phyloP scores from a whole-genome alignment of 805 yeast species.

The Zygosaccharomyces bailii region DNA sequence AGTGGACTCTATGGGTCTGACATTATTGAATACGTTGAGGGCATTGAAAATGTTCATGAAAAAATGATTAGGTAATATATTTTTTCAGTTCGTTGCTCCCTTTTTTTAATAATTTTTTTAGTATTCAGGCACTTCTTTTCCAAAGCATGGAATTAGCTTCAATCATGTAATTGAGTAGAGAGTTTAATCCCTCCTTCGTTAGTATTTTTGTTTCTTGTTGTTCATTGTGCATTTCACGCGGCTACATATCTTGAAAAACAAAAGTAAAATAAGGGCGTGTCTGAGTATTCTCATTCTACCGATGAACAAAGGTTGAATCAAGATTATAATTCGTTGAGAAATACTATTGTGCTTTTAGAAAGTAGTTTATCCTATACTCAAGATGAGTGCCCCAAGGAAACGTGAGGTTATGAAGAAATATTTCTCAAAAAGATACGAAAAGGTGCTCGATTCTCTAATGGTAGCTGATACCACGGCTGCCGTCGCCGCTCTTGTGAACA shows the following conservation, averaged over 20 bases:
- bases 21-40: constrained; percentile 57
- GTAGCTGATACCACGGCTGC: constrained; percentile 22
- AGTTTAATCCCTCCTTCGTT: no score
- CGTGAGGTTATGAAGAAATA: constrained; percentile 22
- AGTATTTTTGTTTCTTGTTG: no score
- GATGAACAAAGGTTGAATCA: no score
- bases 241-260: not conserved
- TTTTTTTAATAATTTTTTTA: no score
- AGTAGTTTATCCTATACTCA: not conserved
- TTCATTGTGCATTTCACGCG: not conserved
- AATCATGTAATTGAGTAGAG: no score
- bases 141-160: no score
- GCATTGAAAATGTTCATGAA: constrained; percentile 35
- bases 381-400: constrained; percentile 13
- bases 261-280: not conserved
- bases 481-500: constrained; percentile 14
- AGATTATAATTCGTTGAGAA: no score
- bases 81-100: not conserved
- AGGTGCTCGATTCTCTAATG: constrained; percentile 24
- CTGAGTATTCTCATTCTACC: no score
- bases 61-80: constrained; percentile 10
- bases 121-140: no score
- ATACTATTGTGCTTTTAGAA: no score
- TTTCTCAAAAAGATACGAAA: constrained; percentile 28
- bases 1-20: constrained; percentile 53